phyloP scores from a whole-genome alignment of 805 yeast genomes.

The Pichia eremophila region DNA sequence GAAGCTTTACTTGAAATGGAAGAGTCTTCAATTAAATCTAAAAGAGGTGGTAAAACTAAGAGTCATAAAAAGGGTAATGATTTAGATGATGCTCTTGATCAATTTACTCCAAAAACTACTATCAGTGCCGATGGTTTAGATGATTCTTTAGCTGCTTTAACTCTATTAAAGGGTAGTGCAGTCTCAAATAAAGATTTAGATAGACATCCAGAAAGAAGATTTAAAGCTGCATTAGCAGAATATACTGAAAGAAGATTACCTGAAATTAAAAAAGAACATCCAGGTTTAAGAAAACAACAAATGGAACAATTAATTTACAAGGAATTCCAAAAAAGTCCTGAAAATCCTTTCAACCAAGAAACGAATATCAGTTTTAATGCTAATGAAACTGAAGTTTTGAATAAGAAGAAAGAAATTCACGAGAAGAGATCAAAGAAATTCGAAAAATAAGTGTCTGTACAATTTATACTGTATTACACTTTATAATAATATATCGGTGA shows the following conservation, averaged over 20 bases:
- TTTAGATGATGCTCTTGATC: conserved; percentile 58
- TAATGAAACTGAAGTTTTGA: conserved; percentile 40
- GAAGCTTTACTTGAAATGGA: conserved; percentile 58
- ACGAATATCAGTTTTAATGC: conserved; percentile 60
- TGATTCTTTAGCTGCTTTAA: conserved; percentile 67
- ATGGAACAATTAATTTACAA: conserved; percentile 63
- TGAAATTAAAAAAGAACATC: conserved; percentile 62
- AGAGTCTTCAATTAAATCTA: conserved; percentile 43
- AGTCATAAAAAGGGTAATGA: conserved; percentile 44
- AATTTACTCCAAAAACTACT: conserved; percentile 28
- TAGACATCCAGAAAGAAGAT: conserved; percentile 83
- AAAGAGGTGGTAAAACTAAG: conserved; percentile 56
- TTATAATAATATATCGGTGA: too few species aligned
- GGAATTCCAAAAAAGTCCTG: conserved; percentile 73
- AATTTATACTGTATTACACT: background rate
- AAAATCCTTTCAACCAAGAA: conserved; percentile 78
- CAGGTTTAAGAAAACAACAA: conserved; percentile 74
- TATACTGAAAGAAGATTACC: conserved; percentile 66
- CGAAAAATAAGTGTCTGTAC: conserved; percentile 15
- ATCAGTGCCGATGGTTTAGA: conserved; percentile 70
- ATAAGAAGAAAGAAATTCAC: conserved; percentile 20
- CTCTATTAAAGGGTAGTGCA: conserved; percentile 50
- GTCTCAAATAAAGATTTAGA: conserved; percentile 58
- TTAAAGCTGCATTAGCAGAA: conserved; percentile 69
- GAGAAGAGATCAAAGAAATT: conserved; percentile 25